These are phyloP conservation scores for Martensiomyces pterosporus DNA, from an alignment of 192 early-diverging fungal species.

Conservation along the genomic window DNA sequence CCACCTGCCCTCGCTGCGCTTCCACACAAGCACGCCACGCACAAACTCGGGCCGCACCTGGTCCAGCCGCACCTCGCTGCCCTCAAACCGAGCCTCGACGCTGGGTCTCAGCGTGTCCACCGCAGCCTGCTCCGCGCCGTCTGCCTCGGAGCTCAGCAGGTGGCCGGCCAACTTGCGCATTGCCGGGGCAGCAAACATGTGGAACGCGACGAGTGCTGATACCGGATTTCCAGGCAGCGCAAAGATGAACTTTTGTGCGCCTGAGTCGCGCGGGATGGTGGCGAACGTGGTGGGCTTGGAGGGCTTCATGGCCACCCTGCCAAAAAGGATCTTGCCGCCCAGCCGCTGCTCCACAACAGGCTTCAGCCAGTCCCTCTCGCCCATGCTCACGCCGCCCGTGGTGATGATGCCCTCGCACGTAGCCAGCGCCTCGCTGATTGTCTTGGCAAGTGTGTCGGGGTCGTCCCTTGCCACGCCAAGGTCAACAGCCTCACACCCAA, in stretches of 20 bases:
- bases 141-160: slow-evolving; percentile 2
- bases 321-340: slow-evolving; percentile 82
- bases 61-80: slow-evolving; percentile 45
- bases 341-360: slow-evolving; percentile 75
- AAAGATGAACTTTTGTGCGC: slow-evolving; percentile 65
- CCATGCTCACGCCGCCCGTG: slow-evolving; percentile 98
- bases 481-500: slow-evolving; percentile 66
- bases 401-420: slow-evolving; percentile 78
- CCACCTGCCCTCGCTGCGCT: slow-evolving; percentile 20
- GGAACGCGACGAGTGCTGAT: slow-evolving; percentile 83
- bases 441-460: slow-evolving; percentile 53
- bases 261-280: too few species aligned
- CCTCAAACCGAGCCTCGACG: slow-evolving; percentile 71
- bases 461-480: slow-evolving; percentile 72
- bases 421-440: slow-evolving; percentile 45
- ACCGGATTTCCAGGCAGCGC: slow-evolving; percentile 93
- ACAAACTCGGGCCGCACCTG: slow-evolving; percentile 29
- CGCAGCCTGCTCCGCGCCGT: slow-evolving; percentile 10
- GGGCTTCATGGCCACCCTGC: slow-evolving; percentile 88
- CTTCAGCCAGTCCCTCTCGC: slow-evolving; percentile 90
- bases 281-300: slow-evolving; percentile 97
- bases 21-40: slow-evolving; percentile 26
- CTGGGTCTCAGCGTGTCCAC: slow-evolving; percentile 52
- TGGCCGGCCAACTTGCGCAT: slow-evolving; percentile 76
- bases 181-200: slow-evolving; percentile 85